Evolutionary conservation across 163 green algal genomes (phyloP), one percentile per base, ranked within the genome.

Genomic region (Scenedesmus sp.): DNA sequence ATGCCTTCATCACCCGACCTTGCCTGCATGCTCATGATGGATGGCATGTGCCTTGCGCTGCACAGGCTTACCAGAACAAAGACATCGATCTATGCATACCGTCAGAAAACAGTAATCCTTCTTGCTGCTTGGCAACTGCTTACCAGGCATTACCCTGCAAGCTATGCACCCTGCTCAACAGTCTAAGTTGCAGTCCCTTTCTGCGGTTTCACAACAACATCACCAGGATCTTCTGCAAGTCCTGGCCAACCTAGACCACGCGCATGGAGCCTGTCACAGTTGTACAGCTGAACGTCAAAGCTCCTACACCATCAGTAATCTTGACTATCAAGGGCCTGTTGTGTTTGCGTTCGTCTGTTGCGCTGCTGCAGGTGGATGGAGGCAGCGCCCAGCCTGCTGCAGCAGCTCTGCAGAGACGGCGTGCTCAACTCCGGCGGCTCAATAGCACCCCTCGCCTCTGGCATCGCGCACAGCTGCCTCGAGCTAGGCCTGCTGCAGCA

Each of bases 401-500:
- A 79, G 26, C 67, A 23, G 64, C 55, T 92, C 20, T 54, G 73
- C 23, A 20, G 34, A 18, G 82, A 89, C 55, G 90, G 90, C 66
- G 90, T 92, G 3, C 73, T 92, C 15, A 55, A 57, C 79, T 84
- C 60, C 46, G 88, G 88, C 2, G 88, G 88, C 4, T 92, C 88
- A 34, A 92, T 92, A 56, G 88, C 88, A 15, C 60, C 60, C 15
- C 88, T 92, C 1, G 88, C 79, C 20, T 88, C 76, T n/a, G 93
- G 92, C 15, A 85, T 95, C 4, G 92, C 92, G 2, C 94, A 95
- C 91, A 95, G 94, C 74, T 90, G 90, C 34, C 26, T 95, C n/a
- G 64, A 95, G 88, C 82, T 95, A 52, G 92, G 92, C n/a, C 82
- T 94, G 84, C 92, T 94, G 81, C 88, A 93, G 86, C 77, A 90